These are phyloP conservation scores for Paecilomyces sp. DNA, from an alignment of 2,329 filamentous ascomycete species.

Conservation along the genomic window DNA sequence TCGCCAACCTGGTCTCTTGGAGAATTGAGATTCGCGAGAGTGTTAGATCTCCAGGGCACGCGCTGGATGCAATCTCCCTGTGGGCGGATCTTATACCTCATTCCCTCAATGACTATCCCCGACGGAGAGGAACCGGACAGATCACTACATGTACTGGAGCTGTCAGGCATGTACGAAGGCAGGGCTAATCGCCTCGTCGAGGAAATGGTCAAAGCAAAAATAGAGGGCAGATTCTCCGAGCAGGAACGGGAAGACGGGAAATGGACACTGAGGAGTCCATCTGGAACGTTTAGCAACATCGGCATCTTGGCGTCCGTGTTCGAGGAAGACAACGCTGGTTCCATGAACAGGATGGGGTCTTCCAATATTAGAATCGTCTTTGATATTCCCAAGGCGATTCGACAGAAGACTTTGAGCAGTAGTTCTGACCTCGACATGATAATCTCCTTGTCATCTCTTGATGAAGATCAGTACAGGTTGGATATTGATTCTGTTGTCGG, in stretches of 20 bases:
- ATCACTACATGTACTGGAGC: slow-evolving; percentile 59
- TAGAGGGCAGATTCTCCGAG: slow-evolving; percentile 80
- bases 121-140: slow-evolving; percentile 14
- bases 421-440: slow-evolving; percentile 33
- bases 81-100: slow-evolving; percentile 31
- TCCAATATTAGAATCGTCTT: slow-evolving; percentile 31
- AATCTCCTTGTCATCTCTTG: slow-evolving; percentile 66
- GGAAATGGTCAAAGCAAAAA: slow-evolving; percentile 76
- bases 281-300: slow-evolving; percentile 50
- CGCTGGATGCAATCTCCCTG: slow-evolving; percentile 53
- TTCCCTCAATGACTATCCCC: slow-evolving; percentile 18
- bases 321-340: slow-evolving; percentile 33
- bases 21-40: slow-evolving; percentile 70
- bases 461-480: slow-evolving; percentile 50
- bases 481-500: slow-evolving; percentile 61
- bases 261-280: slow-evolving; percentile 71
- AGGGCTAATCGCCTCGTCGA: slow-evolving; percentile 72
- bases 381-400: slow-evolving; percentile 22
- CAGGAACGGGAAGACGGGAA: slow-evolving; percentile 70
- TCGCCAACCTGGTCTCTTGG: slow-evolving; percentile 34
- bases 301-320: slow-evolving; percentile 43
- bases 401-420: slow-evolving; percentile 21
- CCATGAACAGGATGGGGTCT: slow-evolving; percentile 44
- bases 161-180: slow-evolving; percentile 70
- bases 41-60: slow-evolving; percentile 61